Percentiles rank a stretch among this genome's conserved stretches.
phyloP scores from a whole-genome alignment of 148 eudicot genomes.

The Limonium bicolor region DNA sequence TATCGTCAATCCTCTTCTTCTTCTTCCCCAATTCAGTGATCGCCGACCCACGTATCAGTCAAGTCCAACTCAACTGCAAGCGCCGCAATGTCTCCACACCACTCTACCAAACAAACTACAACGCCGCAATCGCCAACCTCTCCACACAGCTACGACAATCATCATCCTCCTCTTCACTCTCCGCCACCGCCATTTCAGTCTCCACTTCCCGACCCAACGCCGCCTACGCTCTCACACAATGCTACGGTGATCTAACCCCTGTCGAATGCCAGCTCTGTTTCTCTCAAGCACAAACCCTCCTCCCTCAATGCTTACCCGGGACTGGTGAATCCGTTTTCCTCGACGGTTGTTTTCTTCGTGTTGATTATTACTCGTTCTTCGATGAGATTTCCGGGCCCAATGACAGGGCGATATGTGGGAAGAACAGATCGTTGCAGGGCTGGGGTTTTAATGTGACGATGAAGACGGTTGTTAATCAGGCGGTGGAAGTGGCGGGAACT shows the following conservation, averaged over 20 bases:
- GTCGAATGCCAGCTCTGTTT: slow-evolving; percentile 40
- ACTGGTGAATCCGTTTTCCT: slow-evolving; percentile 29
- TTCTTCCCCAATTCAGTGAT: not conserved
- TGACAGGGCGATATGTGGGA: slow-evolving; percentile 22
- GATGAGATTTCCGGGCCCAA: slow-evolving; percentile 17
- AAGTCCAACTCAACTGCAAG: slow-evolving; percentile 14
- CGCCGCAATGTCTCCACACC: slow-evolving; percentile 13
- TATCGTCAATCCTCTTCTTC: not conserved
- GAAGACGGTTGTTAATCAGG: slow-evolving; percentile 16
- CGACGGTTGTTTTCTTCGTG: slow-evolving; percentile 40
- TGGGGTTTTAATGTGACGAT: slow-evolving; percentile 6
- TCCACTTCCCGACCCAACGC: slow-evolving; percentile 21
- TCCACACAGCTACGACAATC: slow-evolving; percentile 16
- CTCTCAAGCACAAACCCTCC: slow-evolving; percentile 29
- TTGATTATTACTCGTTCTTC: slow-evolving; percentile 24
- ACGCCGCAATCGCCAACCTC: slow-evolving; percentile 22
- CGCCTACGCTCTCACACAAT: slow-evolving; percentile 32
- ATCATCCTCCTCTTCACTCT: no score
- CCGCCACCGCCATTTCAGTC: slow-evolving; percentile 24
- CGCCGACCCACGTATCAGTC: slow-evolving; percentile 22
- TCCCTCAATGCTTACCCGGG: slow-evolving; percentile 34
- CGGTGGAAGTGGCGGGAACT: slow-evolving; percentile 14
- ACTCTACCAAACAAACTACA: slow-evolving; percentile 16
- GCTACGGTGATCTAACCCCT: slow-evolving; percentile 45
- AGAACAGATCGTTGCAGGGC: slow-evolving; percentile 13